Evolutionary conservation across 2,329 filamentous ascomycete species (phyloP).

Genomic region (Amylocarpus encephaloides): DNA sequence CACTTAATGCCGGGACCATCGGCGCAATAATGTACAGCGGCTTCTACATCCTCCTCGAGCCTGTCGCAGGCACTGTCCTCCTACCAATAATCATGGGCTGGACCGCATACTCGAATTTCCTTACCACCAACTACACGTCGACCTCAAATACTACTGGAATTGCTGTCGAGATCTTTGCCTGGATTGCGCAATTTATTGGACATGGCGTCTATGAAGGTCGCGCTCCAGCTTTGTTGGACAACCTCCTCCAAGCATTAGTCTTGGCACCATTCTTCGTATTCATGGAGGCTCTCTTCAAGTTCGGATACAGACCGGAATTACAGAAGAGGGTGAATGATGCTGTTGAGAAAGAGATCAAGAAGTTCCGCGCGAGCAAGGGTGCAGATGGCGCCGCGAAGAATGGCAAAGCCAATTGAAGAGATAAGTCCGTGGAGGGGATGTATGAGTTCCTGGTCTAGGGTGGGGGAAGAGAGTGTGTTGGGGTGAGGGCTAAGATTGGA

Average conservation of each 20-base stretch:
- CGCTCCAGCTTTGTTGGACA: conserved; percentile 84
- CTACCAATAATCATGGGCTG: conserved; percentile 69
- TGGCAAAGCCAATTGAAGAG: conserved; percentile 42
- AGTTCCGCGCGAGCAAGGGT: conserved; percentile 55
- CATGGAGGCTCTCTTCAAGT: conserved; percentile 85
- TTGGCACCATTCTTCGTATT: conserved; percentile 95
- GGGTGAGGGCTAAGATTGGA: background rate
- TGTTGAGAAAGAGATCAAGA: conserved; percentile 70
- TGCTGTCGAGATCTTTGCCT: conserved; percentile 64
- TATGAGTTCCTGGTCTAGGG: no score
- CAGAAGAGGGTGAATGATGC: conserved; percentile 72
- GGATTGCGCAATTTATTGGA: conserved; percentile 86
- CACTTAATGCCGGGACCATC: conserved; percentile 61
- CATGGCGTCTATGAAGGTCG: conserved; percentile 85
- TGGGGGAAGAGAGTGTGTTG: no score
- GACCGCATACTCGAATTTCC: conserved; percentile 70
- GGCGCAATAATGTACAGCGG: conserved; percentile 62
- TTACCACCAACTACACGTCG: conserved; percentile 45
- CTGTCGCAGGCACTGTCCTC: conserved; percentile 76
- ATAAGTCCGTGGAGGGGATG: background rate
- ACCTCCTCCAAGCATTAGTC: conserved; percentile 84
- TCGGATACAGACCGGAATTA: conserved; percentile 85
- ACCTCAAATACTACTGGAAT: conserved; percentile 52
- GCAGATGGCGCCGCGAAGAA: conserved; percentile 37
- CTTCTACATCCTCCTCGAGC: conserved; percentile 88